Conservation (phyloP, 257 asterid genomes). For the Ophiorrhiza pumila region DNA sequence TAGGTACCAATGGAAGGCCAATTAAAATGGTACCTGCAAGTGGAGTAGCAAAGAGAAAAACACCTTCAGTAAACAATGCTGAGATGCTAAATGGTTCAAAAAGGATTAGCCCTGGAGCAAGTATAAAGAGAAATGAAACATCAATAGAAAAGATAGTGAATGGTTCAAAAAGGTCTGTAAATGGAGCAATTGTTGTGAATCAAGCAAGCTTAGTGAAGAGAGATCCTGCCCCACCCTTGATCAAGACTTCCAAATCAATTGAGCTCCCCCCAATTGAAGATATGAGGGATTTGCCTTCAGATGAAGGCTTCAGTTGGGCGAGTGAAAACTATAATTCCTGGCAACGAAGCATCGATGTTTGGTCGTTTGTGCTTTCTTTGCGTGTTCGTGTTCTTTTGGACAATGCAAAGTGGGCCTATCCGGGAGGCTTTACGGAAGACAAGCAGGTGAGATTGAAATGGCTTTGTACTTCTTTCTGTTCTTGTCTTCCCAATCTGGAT, state of each 20-base stretch:
- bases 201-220: constrained; percentile 53
- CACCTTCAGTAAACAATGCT: constrained; percentile 25
- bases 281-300: constrained; percentile 75
- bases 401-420: constrained; percentile 72
- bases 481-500: neutral
- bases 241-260: constrained; percentile 22
- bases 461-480: neutral
- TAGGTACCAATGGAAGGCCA: constrained; percentile 59
- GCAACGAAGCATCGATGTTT: constrained; percentile 82
- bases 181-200: constrained; percentile 35
- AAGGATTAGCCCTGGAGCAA: constrained; percentile 36
- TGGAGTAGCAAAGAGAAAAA: constrained; percentile 41
- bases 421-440: constrained; percentile 80
- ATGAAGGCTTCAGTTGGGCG: constrained; percentile 98
- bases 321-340: constrained; percentile 76
- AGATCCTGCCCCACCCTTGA: constrained; percentile 31
- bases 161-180: constrained; percentile 43
- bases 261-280: constrained; percentile 70
- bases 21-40: constrained; percentile 69
- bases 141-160: constrained; percentile 28
- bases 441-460: constrained; percentile 53
- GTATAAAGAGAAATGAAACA: constrained; percentile 31
- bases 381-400: constrained; percentile 81
- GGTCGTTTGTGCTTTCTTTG: constrained; percentile 86
- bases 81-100: constrained; percentile 36